Evolutionary conservation across 2,329 filamentous ascomycete genomes (phyloP).

Genomic region (Neopestalotiopsis clavispora): DNA sequence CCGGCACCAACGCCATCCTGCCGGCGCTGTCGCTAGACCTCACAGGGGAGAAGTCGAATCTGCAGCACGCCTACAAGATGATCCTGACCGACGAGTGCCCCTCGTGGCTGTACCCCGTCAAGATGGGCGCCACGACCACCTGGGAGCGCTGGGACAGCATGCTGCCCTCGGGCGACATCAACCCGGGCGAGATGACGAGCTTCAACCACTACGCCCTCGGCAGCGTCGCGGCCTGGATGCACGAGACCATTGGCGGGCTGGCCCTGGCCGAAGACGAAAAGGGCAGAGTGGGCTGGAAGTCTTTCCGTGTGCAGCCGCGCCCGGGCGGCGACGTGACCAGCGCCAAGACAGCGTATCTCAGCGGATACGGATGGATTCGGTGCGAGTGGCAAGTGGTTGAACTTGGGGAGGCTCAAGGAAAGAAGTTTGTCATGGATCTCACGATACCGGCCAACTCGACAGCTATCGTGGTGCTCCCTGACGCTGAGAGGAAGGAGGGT

Average conservation of each 20-base stretch:
- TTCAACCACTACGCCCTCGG: conserved; percentile 45
- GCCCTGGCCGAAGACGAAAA: conserved; percentile 22
- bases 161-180: conserved; percentile 37
- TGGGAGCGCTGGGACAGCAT: conserved; percentile 46
- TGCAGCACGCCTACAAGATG: conserved; percentile 36
- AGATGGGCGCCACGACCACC: conserved; percentile 41
- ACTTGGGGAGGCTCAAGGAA: neutral
- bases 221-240: conserved; percentile 41
- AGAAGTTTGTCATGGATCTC: conserved; percentile 9
- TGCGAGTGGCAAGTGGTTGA: neutral
- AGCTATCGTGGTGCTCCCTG: conserved; percentile 4
- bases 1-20: conserved; percentile 27
- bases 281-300: conserved; percentile 27
- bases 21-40: conserved; percentile 11
- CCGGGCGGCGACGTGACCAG: conserved; percentile 15
- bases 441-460: conserved; percentile 9
- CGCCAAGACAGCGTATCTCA: conserved; percentile 3
- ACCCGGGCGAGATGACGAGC: conserved; percentile 42
- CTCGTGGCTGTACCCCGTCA: conserved; percentile 42
- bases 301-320: neutral
- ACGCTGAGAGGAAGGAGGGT: conserved; percentile 7
- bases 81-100: conserved; percentile 38
- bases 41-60: neutral
- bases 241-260: conserved; percentile 36
- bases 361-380: conserved; percentile 13